Conservation (phyloP, 1,284 basidiomycete genomes). For the Boletus smithii region DNA sequence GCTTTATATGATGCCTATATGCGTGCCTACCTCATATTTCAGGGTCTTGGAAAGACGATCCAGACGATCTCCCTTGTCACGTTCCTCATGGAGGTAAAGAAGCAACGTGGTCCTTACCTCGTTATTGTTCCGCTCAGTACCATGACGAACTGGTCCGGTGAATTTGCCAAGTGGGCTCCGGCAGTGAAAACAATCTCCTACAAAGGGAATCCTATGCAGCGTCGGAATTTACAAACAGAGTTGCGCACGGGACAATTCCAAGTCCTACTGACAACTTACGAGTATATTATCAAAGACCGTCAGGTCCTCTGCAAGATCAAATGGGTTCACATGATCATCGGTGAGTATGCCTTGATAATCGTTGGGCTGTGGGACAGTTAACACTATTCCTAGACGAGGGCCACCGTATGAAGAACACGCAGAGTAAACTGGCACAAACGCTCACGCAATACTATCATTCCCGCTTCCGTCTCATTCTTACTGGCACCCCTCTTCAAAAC, state of each 20-base stretch:
- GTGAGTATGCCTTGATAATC: constrained; percentile 39
- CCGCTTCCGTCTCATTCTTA: constrained; percentile 93
- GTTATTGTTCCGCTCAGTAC: constrained; percentile 98
- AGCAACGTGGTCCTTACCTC: constrained; percentile 91
- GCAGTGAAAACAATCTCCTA: constrained; percentile 83
- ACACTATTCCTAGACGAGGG: constrained; percentile 72
- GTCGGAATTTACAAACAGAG: constrained; percentile 71
- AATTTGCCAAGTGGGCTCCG: constrained; percentile 98
- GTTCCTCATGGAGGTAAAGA: constrained; percentile 93
- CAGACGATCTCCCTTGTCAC: constrained; percentile 96
- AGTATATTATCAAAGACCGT: constrained; percentile 99
- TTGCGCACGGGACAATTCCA: constrained; percentile 85
- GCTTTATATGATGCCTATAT: background rate
- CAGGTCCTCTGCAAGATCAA: constrained; percentile 88
- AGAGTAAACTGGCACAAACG: constrained; percentile 91
- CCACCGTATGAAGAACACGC: constrained; percentile 99
- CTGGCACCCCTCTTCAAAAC: constrained; percentile 98
- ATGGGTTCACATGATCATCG: constrained; percentile 99
- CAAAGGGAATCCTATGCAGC: constrained; percentile 89
- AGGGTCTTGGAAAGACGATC: constrained; percentile 96
- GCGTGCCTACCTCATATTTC: constrained; percentile 16
- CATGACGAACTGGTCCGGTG: constrained; percentile 97
- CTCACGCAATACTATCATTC: constrained; percentile 93
- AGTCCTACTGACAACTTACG: constrained; percentile 95
- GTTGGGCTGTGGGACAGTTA: background rate